Evolutionary conservation across 306 rosid species (phyloP).

Genomic region (Hylodesmum podocarpum): DNA sequence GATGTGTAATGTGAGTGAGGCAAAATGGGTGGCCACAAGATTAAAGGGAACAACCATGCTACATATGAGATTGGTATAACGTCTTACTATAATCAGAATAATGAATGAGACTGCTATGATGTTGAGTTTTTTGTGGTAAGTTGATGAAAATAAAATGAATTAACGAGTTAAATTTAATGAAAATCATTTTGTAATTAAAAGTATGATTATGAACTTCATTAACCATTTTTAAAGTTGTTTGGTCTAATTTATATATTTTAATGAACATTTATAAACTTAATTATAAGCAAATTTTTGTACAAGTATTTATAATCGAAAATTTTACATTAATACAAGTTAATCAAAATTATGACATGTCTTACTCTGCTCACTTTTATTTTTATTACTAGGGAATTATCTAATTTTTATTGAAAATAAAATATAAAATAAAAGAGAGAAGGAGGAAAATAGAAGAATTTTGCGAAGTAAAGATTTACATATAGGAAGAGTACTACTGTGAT

Average conservation of each 20-base stretch:
- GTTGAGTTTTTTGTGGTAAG: background rate
- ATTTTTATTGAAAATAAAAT: too few species aligned
- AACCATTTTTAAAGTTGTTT: background rate
- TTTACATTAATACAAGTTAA: too few species aligned
- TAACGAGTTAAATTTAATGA: background rate
- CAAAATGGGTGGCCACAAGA: background rate
- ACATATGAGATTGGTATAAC: too few species aligned
- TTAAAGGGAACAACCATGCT: background rate
- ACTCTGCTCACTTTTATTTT: too few species aligned
- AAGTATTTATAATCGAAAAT: background rate
- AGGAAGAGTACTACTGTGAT: too few species aligned
- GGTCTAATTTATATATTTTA: too few species aligned
- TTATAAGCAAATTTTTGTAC: background rate
- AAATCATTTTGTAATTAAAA: background rate
- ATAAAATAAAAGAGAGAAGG: too few species aligned
- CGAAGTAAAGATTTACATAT: too few species aligned
- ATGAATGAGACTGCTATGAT: too few species aligned
- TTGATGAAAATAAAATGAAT: background rate
- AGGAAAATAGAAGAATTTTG: too few species aligned
- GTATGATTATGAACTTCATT: background rate
- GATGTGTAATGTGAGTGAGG: background rate
- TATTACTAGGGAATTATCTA: too few species aligned
- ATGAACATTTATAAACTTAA: background rate
- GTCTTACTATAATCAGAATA: too few species aligned
- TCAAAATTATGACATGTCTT: background rate